Percentiles rank a stretch among this genome's conserved stretches.
Evolutionary conservation across 495 filamentous ascomycete species (phyloP).

Genomic region (Staphylotrichum longicolle): DNA sequence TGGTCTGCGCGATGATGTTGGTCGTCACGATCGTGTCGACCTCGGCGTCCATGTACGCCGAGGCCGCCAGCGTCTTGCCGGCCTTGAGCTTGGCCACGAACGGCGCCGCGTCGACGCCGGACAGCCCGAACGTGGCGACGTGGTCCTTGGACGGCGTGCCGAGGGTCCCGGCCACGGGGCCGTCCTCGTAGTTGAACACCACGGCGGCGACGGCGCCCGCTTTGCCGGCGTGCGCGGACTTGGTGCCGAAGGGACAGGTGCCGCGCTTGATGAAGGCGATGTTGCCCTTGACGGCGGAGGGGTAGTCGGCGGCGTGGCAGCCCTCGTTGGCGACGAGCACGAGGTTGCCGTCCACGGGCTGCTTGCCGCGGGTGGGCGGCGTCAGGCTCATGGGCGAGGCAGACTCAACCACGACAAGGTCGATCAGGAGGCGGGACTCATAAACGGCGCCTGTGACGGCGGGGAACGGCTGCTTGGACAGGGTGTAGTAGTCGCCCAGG

Average conservation of each 20-base stretch:
- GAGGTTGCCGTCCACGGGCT: constrained; percentile 50
- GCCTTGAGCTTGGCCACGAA: constrained; percentile 46
- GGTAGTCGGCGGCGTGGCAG: constrained; percentile 50
- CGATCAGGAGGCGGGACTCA: constrained; percentile 56
- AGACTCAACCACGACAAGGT: constrained; percentile 48
- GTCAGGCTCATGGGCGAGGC: constrained; percentile 58
- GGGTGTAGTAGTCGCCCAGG: constrained; percentile 57
- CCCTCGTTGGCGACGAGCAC: constrained; percentile 48
- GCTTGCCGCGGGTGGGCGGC: constrained; percentile 55
- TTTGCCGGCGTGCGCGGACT: constrained; percentile 55
- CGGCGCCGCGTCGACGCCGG: constrained; percentile 49
- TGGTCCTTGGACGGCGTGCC: constrained; percentile 52
- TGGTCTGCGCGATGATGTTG: constrained; percentile 57
- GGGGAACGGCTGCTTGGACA: constrained; percentile 57
- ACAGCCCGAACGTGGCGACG: constrained; percentile 58
- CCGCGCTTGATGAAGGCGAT: constrained; percentile 60
- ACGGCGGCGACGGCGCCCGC: constrained; percentile 61
- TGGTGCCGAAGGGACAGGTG: constrained; percentile 58
- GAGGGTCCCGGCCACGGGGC: constrained; percentile 51
- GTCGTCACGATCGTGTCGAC: constrained; percentile 45
- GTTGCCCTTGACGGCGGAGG: constrained; percentile 41
- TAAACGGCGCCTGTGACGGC: constrained; percentile 58
- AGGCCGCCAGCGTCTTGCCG: constrained; percentile 48
- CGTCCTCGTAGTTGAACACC: constrained; percentile 57
- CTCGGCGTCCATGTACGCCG: constrained; percentile 55